These are phyloP conservation scores for Phanerodontia chrysosporium DNA, from an alignment of 768 basidiomycete species.

Conservation along the genomic window DNA sequence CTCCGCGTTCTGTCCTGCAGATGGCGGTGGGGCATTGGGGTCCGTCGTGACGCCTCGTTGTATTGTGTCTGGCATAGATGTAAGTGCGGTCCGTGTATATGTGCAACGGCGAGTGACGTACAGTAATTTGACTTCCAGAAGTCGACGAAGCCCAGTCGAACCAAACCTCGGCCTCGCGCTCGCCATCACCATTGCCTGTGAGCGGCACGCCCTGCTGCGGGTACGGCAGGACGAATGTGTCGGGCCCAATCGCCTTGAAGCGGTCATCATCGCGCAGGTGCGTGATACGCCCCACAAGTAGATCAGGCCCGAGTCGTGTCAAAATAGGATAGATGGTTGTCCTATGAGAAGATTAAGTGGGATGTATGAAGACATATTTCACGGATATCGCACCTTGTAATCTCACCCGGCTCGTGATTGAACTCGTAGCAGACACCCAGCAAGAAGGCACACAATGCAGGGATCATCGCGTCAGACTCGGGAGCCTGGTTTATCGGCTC, in stretches of 20 bases:
- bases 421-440: constrained; percentile 95
- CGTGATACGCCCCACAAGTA: constrained; percentile 80
- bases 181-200: constrained; percentile 29
- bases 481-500: constrained; percentile 91
- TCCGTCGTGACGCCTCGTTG: constrained; percentile 70
- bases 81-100: too few relatives aligned
- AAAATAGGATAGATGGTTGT: constrained; percentile 87
- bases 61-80: constrained; percentile 51
- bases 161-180: constrained; percentile 85
- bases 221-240: constrained; percentile 64
- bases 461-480: constrained; percentile 81
- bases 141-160: constrained; percentile 98
- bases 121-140: constrained; percentile 99
- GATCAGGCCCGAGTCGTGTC: constrained; percentile 85
- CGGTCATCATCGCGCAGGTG: constrained; percentile 89
- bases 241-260: constrained; percentile 87
- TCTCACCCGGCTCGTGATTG: constrained; percentile 91
- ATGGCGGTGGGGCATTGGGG: constrained; percentile 58
- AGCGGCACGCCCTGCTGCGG: constrained; percentile 31
- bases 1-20: constrained; percentile 69
- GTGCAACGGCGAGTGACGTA: constrained; percentile 43
- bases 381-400: constrained; percentile 89
- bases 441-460: constrained; percentile 87
- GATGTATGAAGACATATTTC: too few relatives aligned
- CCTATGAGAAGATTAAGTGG: too few relatives aligned